A percentile compares a stretch with the other conserved stretches of the same genome.
Conservation (phyloP, 202 grass and related monocot genomes). For the Digitaria exilis region DNA sequence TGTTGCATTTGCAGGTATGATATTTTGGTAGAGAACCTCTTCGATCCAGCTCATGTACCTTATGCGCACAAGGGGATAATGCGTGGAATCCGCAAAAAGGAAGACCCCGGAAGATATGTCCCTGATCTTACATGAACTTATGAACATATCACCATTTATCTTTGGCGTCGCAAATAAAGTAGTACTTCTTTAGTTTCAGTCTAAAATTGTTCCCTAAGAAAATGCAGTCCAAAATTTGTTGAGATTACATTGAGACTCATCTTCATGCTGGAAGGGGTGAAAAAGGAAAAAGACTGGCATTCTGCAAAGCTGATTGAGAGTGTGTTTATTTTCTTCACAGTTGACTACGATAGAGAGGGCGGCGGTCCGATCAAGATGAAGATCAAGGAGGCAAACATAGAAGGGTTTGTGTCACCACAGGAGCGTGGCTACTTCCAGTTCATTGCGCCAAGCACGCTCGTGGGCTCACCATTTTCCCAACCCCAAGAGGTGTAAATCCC, state of each 20-base stretch:
- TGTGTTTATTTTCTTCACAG: conserved; percentile 50
- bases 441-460: conserved; percentile 56
- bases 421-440: conserved; percentile 62
- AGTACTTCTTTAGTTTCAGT: not conserved
- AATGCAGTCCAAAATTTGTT: too few species aligned
- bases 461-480: not conserved
- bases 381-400: conserved; percentile 48
- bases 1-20: conserved; percentile 67
- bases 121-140: conserved; percentile 38
- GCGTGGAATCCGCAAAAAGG: conserved; percentile 42
- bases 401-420: conserved; percentile 52
- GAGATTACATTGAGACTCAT: not conserved
- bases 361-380: conserved; percentile 63
- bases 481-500: conserved; percentile 11
- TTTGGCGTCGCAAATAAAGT: not conserved
- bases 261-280: not conserved
- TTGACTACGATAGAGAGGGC: conserved; percentile 70
- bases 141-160: conserved; percentile 2
- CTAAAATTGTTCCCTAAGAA: too few species aligned
- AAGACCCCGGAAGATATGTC: conserved; percentile 81
- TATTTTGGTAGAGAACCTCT: conserved; percentile 84
- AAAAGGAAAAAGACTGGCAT: not conserved
- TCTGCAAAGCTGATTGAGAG: conserved; percentile 12
- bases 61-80: conserved; percentile 87
- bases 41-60: conserved; percentile 84